Conservation (phyloP, 495 filamentous ascomycete species). For the Cryomyces minteri region DNA sequence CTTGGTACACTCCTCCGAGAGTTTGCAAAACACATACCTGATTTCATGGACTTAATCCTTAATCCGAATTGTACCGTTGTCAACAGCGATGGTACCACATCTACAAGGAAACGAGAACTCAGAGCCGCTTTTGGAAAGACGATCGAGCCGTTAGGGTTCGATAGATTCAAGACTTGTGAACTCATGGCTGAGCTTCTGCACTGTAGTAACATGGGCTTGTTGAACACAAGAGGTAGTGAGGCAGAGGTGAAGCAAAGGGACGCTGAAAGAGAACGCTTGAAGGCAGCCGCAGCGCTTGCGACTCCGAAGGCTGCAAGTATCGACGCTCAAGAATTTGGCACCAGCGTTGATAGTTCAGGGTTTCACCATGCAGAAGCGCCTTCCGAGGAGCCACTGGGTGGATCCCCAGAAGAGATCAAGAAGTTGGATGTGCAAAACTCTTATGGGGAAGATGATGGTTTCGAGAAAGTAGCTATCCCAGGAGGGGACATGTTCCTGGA, state of each 20-base stretch:
- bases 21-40: conserved; percentile 80
- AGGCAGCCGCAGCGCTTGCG: conserved; percentile 42
- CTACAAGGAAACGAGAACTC: conserved; percentile 43
- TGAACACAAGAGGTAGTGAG: conserved; percentile 88
- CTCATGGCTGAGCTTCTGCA: conserved; percentile 96
- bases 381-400: conserved; percentile 9
- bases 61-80: conserved; percentile 42
- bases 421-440: conserved; percentile 52
- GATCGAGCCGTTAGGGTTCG: conserved; percentile 92
- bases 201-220: conserved; percentile 95
- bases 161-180: conserved; percentile 97
- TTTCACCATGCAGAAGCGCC: conserved; percentile 27
- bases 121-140: conserved; percentile 73
- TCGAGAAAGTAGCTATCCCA: conserved; percentile 70
- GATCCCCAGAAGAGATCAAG: conserved; percentile 26
- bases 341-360: conserved; percentile 22
- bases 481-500: conserved; percentile 25
- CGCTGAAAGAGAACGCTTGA: conserved; percentile 58
- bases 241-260: conserved; percentile 68
- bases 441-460: conserved; percentile 70
- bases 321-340: conserved; percentile 21
- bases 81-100: conserved; percentile 38
- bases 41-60: conserved; percentile 82
- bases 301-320: conserved; percentile 23
- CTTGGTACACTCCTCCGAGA: conserved; percentile 80